phyloP scores from a whole-genome alignment of 2,329 filamentous ascomycete genomes.

The Kalmusia sp. region DNA sequence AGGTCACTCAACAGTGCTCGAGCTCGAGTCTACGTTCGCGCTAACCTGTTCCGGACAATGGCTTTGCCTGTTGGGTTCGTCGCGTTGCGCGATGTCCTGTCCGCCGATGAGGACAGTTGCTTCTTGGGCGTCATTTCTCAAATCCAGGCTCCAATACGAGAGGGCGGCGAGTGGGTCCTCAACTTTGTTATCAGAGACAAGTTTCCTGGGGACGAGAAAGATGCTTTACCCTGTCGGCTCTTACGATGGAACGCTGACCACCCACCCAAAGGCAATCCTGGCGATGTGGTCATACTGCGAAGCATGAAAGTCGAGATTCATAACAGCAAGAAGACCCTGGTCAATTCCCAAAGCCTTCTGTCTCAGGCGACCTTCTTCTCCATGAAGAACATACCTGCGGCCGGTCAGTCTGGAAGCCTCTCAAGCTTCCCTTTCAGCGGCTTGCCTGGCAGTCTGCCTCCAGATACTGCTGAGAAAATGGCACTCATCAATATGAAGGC shows the following conservation, averaged over 20 bases:
- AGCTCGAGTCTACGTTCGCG: not conserved
- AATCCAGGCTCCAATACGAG: constrained; percentile 57
- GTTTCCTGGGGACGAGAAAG: constrained; percentile 23
- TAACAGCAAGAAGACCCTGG: not conserved
- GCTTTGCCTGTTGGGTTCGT: constrained; percentile 2
- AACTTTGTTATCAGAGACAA: constrained; percentile 51
- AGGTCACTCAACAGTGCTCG: not conserved
- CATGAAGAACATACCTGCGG: constrained; percentile 6
- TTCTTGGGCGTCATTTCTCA: constrained; percentile 77
- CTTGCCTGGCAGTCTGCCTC: constrained; percentile 9
- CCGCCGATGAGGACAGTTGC: constrained; percentile 51
- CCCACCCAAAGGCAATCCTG: constrained; percentile 44
- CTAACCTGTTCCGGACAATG: constrained; percentile 7
- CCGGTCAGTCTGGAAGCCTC: constrained; percentile 22
- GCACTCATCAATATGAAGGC: constrained; percentile 33
- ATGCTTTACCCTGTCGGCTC: constrained; percentile 14
- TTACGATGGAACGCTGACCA: constrained; percentile 23
- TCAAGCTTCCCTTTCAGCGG: constrained; percentile 18
- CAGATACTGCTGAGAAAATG: constrained; percentile 28
- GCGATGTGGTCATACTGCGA: constrained; percentile 2
- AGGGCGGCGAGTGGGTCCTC: constrained; percentile 56
- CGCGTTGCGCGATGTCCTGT: constrained; percentile 20
- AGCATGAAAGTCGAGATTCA: constrained; percentile 5
- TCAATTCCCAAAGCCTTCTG: not conserved
- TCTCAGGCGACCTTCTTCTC: constrained; percentile 11